Evolutionary conservation across 345 rosid species (phyloP), one percentile per base, ranked within the genome.

Genomic region (Brassica nigra): DNA sequence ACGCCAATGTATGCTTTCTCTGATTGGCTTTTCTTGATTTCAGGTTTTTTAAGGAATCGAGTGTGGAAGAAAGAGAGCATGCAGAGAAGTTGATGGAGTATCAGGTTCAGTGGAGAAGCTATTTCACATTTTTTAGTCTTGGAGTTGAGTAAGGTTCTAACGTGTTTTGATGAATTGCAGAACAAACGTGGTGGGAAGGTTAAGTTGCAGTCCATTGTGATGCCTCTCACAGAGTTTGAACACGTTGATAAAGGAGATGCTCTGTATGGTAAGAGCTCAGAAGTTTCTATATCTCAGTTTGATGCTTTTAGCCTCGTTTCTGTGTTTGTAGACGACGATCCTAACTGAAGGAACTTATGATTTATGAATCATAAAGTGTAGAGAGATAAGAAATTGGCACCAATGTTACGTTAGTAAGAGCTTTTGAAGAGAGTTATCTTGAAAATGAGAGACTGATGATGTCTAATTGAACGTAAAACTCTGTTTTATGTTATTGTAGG

Each of bases 171-270:
- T n/a, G n/a, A n/a, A n/a, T n/a, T 18, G 59, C 74, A 95, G 99
- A 95, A 93, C 87, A 86, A 88, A 66, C 90, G 98, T 18, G 99
- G 99, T 66, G 99, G 99, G 29, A 88, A 79, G 81, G 99, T 93
- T 59, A 89, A 84, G 81, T 86, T 95, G 49, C 93, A 90, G 62
- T 84, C 91, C 1, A 90, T 95, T 16, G 59, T 87, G 62, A 80
- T 80, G 85, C 97, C 99, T 36, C 88, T 84, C 11, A 80, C 92
- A 0, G 99, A 93, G 79, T 95, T 85, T 83, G 93, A 93, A 73
- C 97, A 95, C 62, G 89, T 72, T 11, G 97, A 95, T 71, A 95
- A 95, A 79, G 99, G 99, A 57, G 97, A 95, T 85, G 97, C 99
- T 8, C 77, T 91, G 11, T 85, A 93, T 83, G 97, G 98, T 95